A percentile compares a stretch with the other conserved stretches of the same genome.
Conservation (phyloP, 306 rosid species). For the Coriaria nepalensis region DNA sequence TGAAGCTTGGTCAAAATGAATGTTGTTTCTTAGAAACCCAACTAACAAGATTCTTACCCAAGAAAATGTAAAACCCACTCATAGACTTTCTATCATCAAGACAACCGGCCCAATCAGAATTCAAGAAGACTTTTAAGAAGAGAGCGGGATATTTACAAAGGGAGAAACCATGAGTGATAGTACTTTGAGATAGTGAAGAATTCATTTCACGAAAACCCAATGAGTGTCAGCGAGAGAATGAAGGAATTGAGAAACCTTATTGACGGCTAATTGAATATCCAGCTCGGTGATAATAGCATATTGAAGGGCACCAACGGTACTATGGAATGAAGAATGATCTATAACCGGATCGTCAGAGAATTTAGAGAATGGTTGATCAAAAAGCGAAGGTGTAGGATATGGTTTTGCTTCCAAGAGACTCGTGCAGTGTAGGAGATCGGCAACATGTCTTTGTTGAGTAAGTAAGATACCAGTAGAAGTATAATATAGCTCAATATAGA, state of each 20-base stretch:
- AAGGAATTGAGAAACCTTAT: background rate
- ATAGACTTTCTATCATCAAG: background rate
- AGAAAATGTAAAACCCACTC: background rate
- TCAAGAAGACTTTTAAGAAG: background rate
- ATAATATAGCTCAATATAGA: too few relatives aligned
- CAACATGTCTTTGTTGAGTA: too few relatives aligned
- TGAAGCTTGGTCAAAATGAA: background rate
- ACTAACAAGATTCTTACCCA: background rate
- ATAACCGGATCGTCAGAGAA: background rate
- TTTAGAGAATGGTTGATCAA: background rate
- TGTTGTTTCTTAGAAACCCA: background rate
- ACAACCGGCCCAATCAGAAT: background rate
- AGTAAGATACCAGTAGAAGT: too few relatives aligned
- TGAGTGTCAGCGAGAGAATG: background rate
- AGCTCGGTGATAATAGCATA: background rate
- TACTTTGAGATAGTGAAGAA: background rate
- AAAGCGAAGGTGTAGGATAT: background rate
- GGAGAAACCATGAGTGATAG: background rate
- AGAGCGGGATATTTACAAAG: background rate
- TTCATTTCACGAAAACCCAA: background rate
- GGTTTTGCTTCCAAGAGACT: too few relatives aligned
- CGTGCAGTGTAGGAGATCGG: too few relatives aligned
- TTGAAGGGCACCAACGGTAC: background rate
- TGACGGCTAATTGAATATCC: background rate
- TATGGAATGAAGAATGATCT: background rate